A percentile compares a stretch with the other conserved stretches of the same genome.
These are phyloP conservation scores for Aureobasidium sp. DNA, from an alignment of 2,329 filamentous ascomycete genomes.

Conservation along the genomic window DNA sequence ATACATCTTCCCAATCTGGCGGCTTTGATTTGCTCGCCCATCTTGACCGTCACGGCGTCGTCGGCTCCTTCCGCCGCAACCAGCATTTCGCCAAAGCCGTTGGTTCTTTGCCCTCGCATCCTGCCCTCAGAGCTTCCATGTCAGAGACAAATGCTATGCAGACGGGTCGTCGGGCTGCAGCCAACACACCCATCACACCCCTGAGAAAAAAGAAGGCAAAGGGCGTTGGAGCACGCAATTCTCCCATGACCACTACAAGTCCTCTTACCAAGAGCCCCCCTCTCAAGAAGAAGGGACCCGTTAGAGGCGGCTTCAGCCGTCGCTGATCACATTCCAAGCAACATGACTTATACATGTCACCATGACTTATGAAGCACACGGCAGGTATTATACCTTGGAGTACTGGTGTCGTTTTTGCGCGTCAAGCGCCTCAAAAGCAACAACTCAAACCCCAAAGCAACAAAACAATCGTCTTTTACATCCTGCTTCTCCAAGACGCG, in stretches of 20 bases:
- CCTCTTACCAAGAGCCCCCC: slow-evolving; percentile 13
- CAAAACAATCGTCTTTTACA: not conserved
- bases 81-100: slow-evolving; percentile 44
- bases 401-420: slow-evolving; percentile 1
- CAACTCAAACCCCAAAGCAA: slow-evolving; percentile 1
- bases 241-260: slow-evolving; percentile 14
- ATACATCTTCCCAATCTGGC: slow-evolving; percentile 9
- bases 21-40: slow-evolving; percentile 50
- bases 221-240: slow-evolving; percentile 14
- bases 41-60: slow-evolving; percentile 55
- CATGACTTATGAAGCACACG: slow-evolving; percentile 14
- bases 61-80: slow-evolving; percentile 68
- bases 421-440: slow-evolving; percentile 6
- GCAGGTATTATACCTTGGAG: slow-evolving; percentile 3
- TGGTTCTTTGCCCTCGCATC: slow-evolving; percentile 53
- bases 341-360: slow-evolving; percentile 6
- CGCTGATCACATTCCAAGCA: not conserved
- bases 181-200: slow-evolving; percentile 62
- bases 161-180: slow-evolving; percentile 58
- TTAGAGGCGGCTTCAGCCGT: slow-evolving; percentile 15
- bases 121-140: slow-evolving; percentile 56
- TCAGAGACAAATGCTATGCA: slow-evolving; percentile 55
- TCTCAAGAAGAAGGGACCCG: slow-evolving; percentile 7
- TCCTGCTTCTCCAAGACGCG: not conserved
- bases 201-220: slow-evolving; percentile 43